These are phyloP conservation scores for Parsonsia alboflavescens DNA, from an alignment of 257 asterid species.

Conservation along the genomic window DNA sequence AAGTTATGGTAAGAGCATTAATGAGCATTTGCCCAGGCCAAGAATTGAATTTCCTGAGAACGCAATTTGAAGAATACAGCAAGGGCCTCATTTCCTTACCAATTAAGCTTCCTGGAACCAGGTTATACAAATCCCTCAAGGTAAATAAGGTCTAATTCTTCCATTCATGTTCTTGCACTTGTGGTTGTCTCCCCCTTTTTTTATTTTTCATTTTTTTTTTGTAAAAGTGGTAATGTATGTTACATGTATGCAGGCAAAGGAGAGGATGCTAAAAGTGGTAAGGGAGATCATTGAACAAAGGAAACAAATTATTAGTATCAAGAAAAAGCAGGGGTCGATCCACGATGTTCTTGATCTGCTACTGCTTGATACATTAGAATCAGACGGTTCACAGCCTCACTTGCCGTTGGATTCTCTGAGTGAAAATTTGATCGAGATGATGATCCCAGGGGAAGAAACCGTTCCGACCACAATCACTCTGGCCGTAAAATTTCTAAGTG, in stretches of 20 bases:
- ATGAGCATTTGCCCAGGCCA: constrained; percentile 77
- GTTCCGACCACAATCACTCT: constrained; percentile 83
- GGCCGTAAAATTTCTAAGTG: constrained; percentile 70
- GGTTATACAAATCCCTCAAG: constrained; percentile 74
- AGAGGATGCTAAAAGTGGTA: constrained; percentile 52
- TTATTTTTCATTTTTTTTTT: not conserved
- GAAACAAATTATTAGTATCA: constrained; percentile 22
- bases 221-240: not conserved
- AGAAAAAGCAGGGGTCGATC: constrained; percentile 16
- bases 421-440: constrained; percentile 80
- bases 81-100: constrained; percentile 92
- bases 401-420: constrained; percentile 56
- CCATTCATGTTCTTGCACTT: not conserved
- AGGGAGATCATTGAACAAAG: constrained; percentile 47
- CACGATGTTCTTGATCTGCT: constrained; percentile 68
- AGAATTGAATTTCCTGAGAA: constrained; percentile 58
- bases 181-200: too few relatives aligned
- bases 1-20: constrained; percentile 64
- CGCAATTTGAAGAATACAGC: constrained; percentile 73
- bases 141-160: too few relatives aligned
- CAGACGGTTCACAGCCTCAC: constrained; percentile 38
- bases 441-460: constrained; percentile 95
- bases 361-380: constrained; percentile 45
- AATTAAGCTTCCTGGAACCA: constrained; percentile 85
- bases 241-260: constrained; percentile 56